Evolutionary conservation across 805 yeast genomes (phyloP).

Genomic region (Cyberlindnera xylosilytica): DNA sequence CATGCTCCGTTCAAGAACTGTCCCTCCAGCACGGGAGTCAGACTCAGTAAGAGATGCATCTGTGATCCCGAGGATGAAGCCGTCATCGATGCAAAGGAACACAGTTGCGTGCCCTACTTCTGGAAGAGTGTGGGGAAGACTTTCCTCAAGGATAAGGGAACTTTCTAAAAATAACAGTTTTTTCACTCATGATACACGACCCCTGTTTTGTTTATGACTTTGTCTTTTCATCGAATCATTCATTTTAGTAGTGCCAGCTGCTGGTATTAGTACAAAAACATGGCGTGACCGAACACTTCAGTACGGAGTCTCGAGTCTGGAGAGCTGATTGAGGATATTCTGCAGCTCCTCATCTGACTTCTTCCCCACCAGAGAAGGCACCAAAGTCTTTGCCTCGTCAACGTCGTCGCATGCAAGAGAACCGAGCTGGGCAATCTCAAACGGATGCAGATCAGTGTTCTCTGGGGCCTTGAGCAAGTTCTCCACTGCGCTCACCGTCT

Average conservation of each 20-base stretch:
- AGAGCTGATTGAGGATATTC: conserved; percentile 80
- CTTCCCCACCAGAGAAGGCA: conserved; percentile 81
- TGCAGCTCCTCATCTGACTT: conserved; percentile 86
- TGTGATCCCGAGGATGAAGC: conserved; percentile 48
- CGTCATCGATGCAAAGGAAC: conserved; percentile 39
- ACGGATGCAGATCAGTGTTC: conserved; percentile 81
- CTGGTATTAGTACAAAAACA: too few relatives aligned
- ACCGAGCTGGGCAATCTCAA: conserved; percentile 87
- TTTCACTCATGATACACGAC: too few relatives aligned
- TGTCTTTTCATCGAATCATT: not conserved
- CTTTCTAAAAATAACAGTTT: conserved; percentile 1
- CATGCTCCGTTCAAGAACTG: conserved; percentile 70
- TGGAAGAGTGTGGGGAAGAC: conserved; percentile 70
- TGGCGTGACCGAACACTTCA: too few relatives aligned
- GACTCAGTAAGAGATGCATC: conserved; percentile 56
- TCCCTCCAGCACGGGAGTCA: conserved; percentile 48
- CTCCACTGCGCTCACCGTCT: conserved; percentile 92
- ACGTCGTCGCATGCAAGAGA: conserved; percentile 93
- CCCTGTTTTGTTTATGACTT: too few relatives aligned
- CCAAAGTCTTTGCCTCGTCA: conserved; percentile 92
- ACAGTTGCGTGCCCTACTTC: conserved; percentile 71
- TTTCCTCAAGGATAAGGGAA: conserved; percentile 43
- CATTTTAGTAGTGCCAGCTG: not conserved
- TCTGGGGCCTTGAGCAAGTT: conserved; percentile 74
- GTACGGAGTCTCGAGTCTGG: conserved; percentile 54